Conservation (phyloP, 73 alveolate genomes). For the Paramecium primaurelia region DNA sequence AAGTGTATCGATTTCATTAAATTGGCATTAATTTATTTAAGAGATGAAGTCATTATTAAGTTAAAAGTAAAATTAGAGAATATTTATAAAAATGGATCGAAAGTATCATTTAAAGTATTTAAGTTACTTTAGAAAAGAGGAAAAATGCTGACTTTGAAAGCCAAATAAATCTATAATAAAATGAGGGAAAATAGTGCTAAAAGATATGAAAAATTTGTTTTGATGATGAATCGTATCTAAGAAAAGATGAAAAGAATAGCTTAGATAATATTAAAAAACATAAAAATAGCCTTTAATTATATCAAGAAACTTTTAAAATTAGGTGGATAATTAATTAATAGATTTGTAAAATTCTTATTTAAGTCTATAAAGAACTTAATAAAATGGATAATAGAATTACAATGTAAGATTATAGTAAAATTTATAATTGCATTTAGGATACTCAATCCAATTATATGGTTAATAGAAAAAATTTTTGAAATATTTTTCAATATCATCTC, state of each 20-base stretch:
- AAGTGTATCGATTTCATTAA: not conserved
- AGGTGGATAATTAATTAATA: not conserved
- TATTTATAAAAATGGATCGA: not conserved
- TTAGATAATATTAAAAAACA: not conserved
- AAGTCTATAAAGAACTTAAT: not conserved
- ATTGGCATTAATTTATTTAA: not conserved
- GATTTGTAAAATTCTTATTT: not conserved
- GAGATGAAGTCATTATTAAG: not conserved
- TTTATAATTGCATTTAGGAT: not conserved
- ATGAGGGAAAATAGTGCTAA: not conserved
- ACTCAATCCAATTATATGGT: not conserved
- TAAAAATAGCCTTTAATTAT: not conserved
- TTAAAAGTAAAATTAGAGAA: not conserved
- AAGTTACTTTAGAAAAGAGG: not conserved
- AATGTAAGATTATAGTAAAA: not conserved
- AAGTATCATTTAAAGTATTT: not conserved
- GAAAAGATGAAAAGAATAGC: not conserved
- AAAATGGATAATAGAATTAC: not conserved
- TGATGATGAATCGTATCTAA: not conserved
- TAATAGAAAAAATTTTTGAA: not conserved
- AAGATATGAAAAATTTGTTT: not conserved
- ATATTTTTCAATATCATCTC: not conserved
- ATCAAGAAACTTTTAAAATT: not conserved
- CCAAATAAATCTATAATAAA: not conserved
- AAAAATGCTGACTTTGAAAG: not conserved